Percentiles rank a stretch among this genome's conserved stretches.
phyloP scores from a whole-genome alignment of 768 basidiomycete genomes.

The Xerocomus potaroensis region DNA sequence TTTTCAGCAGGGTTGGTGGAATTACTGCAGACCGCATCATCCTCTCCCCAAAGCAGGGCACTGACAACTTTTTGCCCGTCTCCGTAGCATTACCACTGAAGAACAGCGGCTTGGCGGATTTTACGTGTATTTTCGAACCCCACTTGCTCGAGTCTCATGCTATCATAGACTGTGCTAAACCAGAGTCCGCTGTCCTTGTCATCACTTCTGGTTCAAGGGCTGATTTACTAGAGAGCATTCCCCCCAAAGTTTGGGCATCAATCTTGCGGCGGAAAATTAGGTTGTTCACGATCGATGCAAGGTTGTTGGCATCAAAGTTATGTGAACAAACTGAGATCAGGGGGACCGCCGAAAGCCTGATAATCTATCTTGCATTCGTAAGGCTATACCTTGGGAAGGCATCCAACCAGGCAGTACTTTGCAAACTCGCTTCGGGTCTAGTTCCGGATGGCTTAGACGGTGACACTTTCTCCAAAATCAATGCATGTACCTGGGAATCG shows the following conservation, averaged over 20 bases:
- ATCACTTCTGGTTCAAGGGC: slow-evolving; percentile 69
- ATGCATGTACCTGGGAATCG: slow-evolving; percentile 58
- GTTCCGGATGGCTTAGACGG: slow-evolving; percentile 46
- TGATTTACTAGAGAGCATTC: slow-evolving; percentile 70
- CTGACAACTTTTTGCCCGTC: slow-evolving; percentile 45
- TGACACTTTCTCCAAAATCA: slow-evolving; percentile 43
- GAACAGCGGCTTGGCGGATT: slow-evolving; percentile 53
- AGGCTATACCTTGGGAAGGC: slow-evolving; percentile 71
- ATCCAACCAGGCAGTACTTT: slow-evolving; percentile 51
- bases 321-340: slow-evolving; percentile 28
- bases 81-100: slow-evolving; percentile 56
- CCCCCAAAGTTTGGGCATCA: slow-evolving; percentile 40
- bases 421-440: slow-evolving; percentile 45
- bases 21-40: slow-evolving; percentile 65
- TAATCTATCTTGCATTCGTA: slow-evolving; percentile 78
- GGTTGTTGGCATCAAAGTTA: slow-evolving; percentile 40
- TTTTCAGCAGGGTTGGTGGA: slow-evolving; percentile 69
- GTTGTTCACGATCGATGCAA: slow-evolving; percentile 58
- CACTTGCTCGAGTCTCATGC: slow-evolving; percentile 75
- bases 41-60: slow-evolving; percentile 46
- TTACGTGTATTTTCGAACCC: slow-evolving; percentile 72
- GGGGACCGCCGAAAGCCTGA: slow-evolving; percentile 48
- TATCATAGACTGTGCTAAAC: slow-evolving; percentile 61
- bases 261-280: slow-evolving; percentile 49
- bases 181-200: slow-evolving; percentile 67